Percentiles rank a stretch among this genome's conserved stretches.
Conservation (phyloP, 192 early-diverging fungal species). For the Thoreauomyces humboldtii region DNA sequence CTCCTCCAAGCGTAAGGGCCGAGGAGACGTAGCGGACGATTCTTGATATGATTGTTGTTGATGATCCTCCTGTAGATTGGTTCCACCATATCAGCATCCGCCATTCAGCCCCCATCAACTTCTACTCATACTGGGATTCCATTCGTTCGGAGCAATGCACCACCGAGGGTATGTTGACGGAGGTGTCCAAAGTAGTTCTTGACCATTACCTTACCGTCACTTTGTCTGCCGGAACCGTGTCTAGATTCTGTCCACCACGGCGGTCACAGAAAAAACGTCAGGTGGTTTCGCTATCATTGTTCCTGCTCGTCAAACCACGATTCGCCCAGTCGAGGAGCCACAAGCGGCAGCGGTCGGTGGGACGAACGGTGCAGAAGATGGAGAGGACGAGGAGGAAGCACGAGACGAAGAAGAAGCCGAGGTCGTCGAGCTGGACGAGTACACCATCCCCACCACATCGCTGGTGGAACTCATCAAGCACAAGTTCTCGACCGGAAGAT, state of each 20-base stretch:
- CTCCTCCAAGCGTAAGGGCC: background rate
- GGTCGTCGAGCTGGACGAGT: background rate
- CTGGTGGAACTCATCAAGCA: conserved; percentile 6
- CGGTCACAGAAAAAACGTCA: background rate
- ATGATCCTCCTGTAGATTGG: background rate
- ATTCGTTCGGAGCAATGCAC: background rate
- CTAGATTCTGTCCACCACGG: background rate
- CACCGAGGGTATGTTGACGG: background rate
- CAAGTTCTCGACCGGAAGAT: conserved; percentile 21
- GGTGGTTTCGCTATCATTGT: too few species aligned
- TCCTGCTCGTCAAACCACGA: too few species aligned
- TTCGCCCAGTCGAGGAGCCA: background rate
- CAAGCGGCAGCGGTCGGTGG: background rate
- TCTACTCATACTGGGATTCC: background rate
- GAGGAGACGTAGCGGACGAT: background rate
- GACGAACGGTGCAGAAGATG: background rate
- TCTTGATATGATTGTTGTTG: background rate
- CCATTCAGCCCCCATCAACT: background rate
- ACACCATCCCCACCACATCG: background rate
- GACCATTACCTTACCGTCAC: background rate
- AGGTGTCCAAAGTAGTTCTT: background rate
- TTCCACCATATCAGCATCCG: background rate
- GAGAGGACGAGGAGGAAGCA: background rate
- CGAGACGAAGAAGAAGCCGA: background rate
- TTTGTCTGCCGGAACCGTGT: too few species aligned